Evolutionary conservation across 192 early-diverging fungal species (phyloP).

Genomic region (Oehlia diaphana): DNA sequence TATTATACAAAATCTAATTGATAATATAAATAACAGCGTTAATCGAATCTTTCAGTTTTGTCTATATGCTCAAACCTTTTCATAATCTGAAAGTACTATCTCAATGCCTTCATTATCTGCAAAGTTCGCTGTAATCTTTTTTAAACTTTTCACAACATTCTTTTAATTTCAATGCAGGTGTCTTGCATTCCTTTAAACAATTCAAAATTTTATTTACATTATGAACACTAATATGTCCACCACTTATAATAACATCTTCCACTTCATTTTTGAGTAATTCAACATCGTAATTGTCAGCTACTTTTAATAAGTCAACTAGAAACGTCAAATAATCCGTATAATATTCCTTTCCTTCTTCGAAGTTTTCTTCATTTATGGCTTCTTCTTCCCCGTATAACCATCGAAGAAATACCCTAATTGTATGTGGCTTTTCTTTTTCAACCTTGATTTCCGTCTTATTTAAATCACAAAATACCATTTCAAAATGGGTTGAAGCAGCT

Average conservation of each 20-base stretch:
- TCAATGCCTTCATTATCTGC: too few relatives aligned
- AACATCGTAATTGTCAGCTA: not conserved
- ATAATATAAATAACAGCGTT: too few relatives aligned
- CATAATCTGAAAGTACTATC: too few relatives aligned
- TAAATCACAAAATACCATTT: not conserved
- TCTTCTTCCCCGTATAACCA: constrained; percentile 1
- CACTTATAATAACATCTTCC: not conserved
- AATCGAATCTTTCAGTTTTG: too few relatives aligned
- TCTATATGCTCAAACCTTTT: too few relatives aligned
- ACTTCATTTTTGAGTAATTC: not conserved
- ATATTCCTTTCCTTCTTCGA: not conserved
- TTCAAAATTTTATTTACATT: not conserved
- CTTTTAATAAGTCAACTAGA: not conserved
- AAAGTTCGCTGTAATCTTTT: not conserved
- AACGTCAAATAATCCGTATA: not conserved
- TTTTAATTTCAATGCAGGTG: not conserved
- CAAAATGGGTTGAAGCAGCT: not conserved
- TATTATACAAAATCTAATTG: too few relatives aligned
- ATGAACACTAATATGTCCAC: not conserved
- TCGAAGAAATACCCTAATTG: not conserved
- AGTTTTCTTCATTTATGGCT: too few relatives aligned
- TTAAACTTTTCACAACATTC: not conserved
- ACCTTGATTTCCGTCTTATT: not conserved
- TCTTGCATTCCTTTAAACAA: not conserved
- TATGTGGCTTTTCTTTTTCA: not conserved